Conservation (phyloP, 805 yeast genomes). For the Brettanomyces sp. region DNA sequence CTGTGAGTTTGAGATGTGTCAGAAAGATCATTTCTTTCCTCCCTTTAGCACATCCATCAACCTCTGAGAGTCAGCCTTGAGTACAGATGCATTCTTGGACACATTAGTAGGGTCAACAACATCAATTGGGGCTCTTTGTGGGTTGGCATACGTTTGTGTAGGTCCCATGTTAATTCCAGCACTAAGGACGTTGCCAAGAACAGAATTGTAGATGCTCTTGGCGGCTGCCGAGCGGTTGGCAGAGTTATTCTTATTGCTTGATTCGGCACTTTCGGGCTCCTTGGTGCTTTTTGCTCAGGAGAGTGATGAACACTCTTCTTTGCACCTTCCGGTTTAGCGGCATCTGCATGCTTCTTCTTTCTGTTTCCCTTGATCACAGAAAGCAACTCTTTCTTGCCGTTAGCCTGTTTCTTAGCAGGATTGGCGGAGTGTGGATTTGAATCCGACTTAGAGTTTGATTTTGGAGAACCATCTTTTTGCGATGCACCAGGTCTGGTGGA, state of each 20-base stretch:
- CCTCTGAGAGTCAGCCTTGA: not conserved
- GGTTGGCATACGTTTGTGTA: not conserved
- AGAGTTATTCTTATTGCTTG: not conserved
- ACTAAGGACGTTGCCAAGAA: slow-evolving; percentile 13
- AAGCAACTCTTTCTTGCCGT: slow-evolving; percentile 28
- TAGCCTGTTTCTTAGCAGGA: not conserved
- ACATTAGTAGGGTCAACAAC: no score
- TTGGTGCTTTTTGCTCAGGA: not conserved
- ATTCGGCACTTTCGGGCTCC: slow-evolving; percentile 1
- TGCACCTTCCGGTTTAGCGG: slow-evolving; percentile 3
- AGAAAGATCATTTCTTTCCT: not conserved
- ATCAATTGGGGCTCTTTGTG: no score
- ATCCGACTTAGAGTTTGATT: no score
- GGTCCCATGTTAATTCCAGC: slow-evolving; percentile 4
- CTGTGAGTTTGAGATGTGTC: no score
- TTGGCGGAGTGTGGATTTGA: not conserved
- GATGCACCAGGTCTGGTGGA: not conserved
- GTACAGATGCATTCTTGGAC: no score
- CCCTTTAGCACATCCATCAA: not conserved
- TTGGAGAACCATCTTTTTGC: no score
- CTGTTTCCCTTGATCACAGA: slow-evolving; percentile 31
- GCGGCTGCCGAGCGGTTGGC: slow-evolving; percentile 10
- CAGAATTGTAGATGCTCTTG: slow-evolving; percentile 21
- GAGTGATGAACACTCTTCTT: not conserved
- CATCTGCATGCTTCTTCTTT: not conserved